Evolutionary conservation across 2,329 filamentous ascomycete species (phyloP).

Genomic region (Fusarium cyanostomum): DNA sequence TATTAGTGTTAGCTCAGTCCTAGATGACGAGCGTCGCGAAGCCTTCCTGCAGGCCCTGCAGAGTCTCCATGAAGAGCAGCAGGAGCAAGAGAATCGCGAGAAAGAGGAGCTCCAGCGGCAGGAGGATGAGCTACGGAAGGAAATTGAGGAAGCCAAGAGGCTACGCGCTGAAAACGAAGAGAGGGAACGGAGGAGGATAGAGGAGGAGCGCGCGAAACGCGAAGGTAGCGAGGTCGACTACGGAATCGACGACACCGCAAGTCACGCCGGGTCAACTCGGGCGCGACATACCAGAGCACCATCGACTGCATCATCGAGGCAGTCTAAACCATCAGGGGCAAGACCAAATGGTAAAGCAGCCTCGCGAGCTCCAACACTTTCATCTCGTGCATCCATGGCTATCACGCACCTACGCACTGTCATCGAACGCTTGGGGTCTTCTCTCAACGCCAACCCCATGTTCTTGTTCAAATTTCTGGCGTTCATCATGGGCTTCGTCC

Average conservation of each 20-base stretch:
- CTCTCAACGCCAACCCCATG: constrained; percentile 66
- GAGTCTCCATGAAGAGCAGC: constrained; percentile 83
- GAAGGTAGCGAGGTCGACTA: constrained; percentile 72
- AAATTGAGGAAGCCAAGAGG: constrained; percentile 66
- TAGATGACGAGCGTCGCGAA: constrained; percentile 92
- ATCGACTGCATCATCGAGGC: constrained; percentile 48
- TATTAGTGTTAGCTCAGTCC: constrained; percentile 82
- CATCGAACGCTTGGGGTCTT: constrained; percentile 60
- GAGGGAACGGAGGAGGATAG: constrained; percentile 60
- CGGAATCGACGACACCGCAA: constrained; percentile 68
- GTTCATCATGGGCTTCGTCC: constrained; percentile 80
- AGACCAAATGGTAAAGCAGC: constrained; percentile 45
- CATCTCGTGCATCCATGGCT: constrained; percentile 61
- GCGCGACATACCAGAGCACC: constrained; percentile 45
- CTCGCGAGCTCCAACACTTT: constrained; percentile 50
- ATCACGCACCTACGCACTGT: constrained; percentile 61
- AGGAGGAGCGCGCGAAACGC: constrained; percentile 62
- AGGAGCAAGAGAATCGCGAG: constrained; percentile 73
- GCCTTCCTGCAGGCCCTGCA: constrained; percentile 88
- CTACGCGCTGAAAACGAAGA: constrained; percentile 68
- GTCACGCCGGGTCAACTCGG: constrained; percentile 49
- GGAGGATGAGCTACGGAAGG: constrained; percentile 65
- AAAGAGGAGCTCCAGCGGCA: constrained; percentile 66
- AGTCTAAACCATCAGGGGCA: constrained; percentile 36
- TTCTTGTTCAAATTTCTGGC: constrained; percentile 72